Conservation (phyloP, 139 green algal species). For the Asterochloris erici region DNA sequence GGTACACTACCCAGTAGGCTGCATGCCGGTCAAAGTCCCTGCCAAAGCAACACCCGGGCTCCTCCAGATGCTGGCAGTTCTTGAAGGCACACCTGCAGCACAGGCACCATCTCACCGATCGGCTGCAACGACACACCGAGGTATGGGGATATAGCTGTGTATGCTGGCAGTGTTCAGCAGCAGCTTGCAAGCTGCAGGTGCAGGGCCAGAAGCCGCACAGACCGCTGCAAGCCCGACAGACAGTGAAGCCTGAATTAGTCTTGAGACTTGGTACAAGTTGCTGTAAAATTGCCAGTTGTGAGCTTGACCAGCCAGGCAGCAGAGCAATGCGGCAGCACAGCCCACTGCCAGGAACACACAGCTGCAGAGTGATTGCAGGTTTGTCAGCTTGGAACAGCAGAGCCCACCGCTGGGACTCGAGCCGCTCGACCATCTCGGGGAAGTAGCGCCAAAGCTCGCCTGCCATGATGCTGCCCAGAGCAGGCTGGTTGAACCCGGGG, state of each 20-base stretch:
- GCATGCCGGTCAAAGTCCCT: constrained; percentile 63
- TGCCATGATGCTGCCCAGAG: constrained; percentile 18
- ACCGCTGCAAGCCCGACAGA: neutral
- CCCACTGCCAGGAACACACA: neutral
- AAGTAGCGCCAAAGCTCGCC: constrained; percentile 20
- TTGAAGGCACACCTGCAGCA: constrained; percentile 66
- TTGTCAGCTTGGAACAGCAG: neutral
- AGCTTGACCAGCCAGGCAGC: neutral
- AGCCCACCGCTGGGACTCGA: constrained; percentile 2
- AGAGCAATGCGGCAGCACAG: neutral
- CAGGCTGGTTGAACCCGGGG: constrained; percentile 86
- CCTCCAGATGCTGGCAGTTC: constrained; percentile 84
- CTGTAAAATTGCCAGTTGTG: neutral
- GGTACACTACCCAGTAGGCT: constrained; percentile 70
- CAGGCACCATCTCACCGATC: too few species aligned
- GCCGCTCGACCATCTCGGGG: constrained; percentile 16
- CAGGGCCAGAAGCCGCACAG: neutral
- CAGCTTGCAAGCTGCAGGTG: neutral
- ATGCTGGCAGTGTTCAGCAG: neutral
- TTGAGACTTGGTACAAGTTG: neutral
- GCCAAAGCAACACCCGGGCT: constrained; percentile 82
- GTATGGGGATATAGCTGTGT: neutral
- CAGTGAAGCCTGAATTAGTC: neutral
- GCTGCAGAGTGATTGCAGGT: neutral
- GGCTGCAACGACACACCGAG: neutral